Evolutionary conservation across 179 eudicot genomes (phyloP), one percentile per base, ranked within the genome.

Genomic region (Beta lomatogona): DNA sequence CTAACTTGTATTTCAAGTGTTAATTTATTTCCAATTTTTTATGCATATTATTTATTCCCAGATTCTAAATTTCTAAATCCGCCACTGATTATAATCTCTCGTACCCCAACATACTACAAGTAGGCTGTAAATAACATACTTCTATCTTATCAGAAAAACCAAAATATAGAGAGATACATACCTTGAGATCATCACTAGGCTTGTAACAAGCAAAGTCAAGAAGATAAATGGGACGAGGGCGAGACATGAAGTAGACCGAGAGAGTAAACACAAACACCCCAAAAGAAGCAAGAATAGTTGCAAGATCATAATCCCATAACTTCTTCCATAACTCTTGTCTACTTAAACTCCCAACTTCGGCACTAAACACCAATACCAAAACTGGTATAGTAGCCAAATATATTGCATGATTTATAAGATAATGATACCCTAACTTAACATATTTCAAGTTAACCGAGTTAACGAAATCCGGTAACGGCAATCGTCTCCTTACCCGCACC

Each of bases 381-480:
- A 87, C 84, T 1, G 99, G 98, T 10, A 94, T 79, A 1, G 98
- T 88, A 5, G 94, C 97, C 52, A 95, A 50, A 77, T 94, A 95
- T 8, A 95, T 79, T 10, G 89, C 97, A 76, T 95, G 98, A 61
- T 79, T 92, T 1, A 95, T 91, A 12, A 94, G 84, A 75, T 95
- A 95, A 81, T 94, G 99, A 74, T 95, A 95, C 0, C 99, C 99
- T 7, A 95, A 73, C 83, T 89, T 95, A 52, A 95, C 99, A 73
- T 95, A 95, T 86, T 95, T 95, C 36, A 95, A 84, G 64, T 95
- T 95, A 58, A 95, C 99, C 0, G 99, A 95, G 79, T 94, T 94
- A 5, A 91, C 52, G 46, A 95, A 91, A 75, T 92, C 97, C 45
- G 97, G 97, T 11, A 93, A 48, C 7, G 98, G 98, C 6, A 93